Evolutionary conservation across 306 rosid species (phyloP), one percentile per base, ranked within the genome.

Genomic region (Trifolium pratense): DNA sequence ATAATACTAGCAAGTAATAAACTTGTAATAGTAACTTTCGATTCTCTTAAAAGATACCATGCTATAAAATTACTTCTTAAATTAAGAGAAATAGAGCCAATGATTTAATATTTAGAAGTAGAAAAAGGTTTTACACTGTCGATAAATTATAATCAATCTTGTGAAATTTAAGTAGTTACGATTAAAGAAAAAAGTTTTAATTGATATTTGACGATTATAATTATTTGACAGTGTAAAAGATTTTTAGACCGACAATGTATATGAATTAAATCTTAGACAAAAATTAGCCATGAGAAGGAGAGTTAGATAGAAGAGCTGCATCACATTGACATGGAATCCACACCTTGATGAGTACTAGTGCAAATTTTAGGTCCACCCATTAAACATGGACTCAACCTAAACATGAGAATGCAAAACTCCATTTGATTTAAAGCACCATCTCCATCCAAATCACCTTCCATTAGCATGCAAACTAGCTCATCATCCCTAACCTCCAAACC

Each of bases 401-500:
- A 89, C 96, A 89, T 89, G 85, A 89, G 92, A 73, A 82, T 82
- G 78, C 89, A 89, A 57, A 87, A 89, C 77, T 87, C 92, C 85
- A 76, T 73, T 55, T 85, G 89, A 55, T 71, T 89, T 2, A 87
- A 78, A 31, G 87, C 90, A 0, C 92, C 96, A 66, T 89, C 96
- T 59, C 96, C 96, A 66, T 89, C 96, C 62, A 89, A 72, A 79
- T 89, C 92, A 14, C 92, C 87, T 37, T 87, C 92, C 90, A 87
- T 78, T 18, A 89, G 59, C 96, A 89, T 89, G 84, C 82, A 78
- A 18, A 78, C 55, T 1, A 89, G 72, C 51, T 89, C 91, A 3
- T 89, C 90, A 9, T 89, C 91, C 43, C 82, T 74, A 61, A 87
- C 75, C 23, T 83, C 77, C 69, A 89, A 63, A 1, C 95, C 95